phyloP scores from a whole-genome alignment of 164 flowering plant species.

The Piper longum region DNA sequence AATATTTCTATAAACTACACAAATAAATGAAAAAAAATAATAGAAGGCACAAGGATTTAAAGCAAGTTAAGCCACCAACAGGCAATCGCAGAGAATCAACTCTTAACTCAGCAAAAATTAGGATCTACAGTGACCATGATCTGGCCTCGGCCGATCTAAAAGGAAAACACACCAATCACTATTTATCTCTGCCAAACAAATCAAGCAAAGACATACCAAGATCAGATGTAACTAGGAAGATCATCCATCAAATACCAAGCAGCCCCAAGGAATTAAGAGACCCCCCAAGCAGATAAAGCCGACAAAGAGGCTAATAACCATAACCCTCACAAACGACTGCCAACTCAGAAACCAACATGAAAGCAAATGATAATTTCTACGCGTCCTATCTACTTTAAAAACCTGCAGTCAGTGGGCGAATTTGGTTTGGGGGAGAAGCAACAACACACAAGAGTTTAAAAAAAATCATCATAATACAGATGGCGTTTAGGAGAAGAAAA shows the following conservation, averaged over 20 bases:
- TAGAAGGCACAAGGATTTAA: too few relatives aligned
- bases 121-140: not conserved
- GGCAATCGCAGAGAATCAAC: too few relatives aligned
- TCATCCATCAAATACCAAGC: not conserved
- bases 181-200: not conserved
- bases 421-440: not conserved
- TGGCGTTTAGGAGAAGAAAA: too few relatives aligned
- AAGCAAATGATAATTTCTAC: not conserved
- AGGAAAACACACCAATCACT: not conserved
- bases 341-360: not conserved
- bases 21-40: too few relatives aligned
- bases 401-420: not conserved
- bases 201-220: not conserved
- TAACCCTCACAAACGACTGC: too few relatives aligned
- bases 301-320: not conserved
- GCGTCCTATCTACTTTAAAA: not conserved
- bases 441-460: not conserved
- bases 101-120: not conserved
- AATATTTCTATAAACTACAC: too few relatives aligned
- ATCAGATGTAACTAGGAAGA: not conserved
- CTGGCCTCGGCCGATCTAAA: not conserved
- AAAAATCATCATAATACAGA: not conserved
- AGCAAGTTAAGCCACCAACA: too few relatives aligned
- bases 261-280: not conserved
- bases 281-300: not conserved